Percentiles rank a stretch among this genome's conserved stretches.
phyloP scores from a whole-genome alignment of 129 eudicot genomes.

The Daucus carota region DNA sequence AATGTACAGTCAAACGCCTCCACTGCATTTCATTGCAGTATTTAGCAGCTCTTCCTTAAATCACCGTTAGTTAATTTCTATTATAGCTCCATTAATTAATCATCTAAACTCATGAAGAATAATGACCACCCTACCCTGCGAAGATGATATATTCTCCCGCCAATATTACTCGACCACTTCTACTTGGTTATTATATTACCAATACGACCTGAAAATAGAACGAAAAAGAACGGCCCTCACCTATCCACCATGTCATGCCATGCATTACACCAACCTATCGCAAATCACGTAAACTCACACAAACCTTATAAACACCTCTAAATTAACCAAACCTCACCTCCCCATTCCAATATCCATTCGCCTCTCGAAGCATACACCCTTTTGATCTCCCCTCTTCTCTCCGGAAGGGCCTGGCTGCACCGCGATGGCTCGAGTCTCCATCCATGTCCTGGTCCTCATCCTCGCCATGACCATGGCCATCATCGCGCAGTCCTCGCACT shows the following conservation, averaged over 20 bases:
- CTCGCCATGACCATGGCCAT: background rate
- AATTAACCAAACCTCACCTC: background rate
- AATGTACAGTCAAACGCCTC: too few species aligned
- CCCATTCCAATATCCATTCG: background rate
- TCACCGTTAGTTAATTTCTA: too few species aligned
- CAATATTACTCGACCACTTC: too few species aligned
- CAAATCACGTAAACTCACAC: conserved; percentile 1
- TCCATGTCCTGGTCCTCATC: background rate
- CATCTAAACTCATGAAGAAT: too few species aligned
- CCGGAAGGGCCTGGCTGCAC: background rate
- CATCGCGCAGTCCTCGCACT: background rate
- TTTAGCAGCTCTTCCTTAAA: too few species aligned
- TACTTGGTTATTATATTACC: background rate
- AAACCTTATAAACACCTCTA: background rate
- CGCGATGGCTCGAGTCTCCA: background rate
- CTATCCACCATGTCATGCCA: background rate
- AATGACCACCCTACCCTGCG: too few species aligned
- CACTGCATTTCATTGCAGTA: too few species aligned
- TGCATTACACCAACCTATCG: background rate
- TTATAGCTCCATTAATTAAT: too few species aligned
- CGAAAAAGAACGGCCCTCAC: background rate
- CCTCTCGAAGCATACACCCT: background rate
- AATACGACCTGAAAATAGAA: background rate
- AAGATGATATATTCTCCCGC: too few species aligned
- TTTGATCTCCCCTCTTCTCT: background rate